phyloP scores from a whole-genome alignment of 1,284 basidiomycete genomes.

The Ustilago hordei region DNA sequence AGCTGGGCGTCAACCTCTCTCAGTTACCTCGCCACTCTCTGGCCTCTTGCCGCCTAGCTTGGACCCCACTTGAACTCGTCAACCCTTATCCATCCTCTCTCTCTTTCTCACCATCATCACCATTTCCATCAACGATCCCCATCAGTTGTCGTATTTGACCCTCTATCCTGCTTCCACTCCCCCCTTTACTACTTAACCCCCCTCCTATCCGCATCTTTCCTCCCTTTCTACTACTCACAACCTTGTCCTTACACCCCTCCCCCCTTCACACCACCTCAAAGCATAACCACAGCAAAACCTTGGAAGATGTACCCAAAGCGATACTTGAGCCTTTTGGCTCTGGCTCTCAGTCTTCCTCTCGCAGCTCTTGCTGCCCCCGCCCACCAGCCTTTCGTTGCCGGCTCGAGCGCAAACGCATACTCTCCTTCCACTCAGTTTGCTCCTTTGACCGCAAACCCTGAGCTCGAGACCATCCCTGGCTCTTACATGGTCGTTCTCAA shows the following conservation, averaged over 20 bases:
- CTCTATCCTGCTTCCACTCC: conserved; percentile 10
- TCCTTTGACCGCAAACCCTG: conserved; percentile 52
- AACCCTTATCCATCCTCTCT: conserved; percentile 8
- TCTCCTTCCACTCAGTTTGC: conserved; percentile 50
- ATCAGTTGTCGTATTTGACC: conserved; percentile 20
- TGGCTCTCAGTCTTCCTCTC: conserved; percentile 50
- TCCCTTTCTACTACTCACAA: neutral
- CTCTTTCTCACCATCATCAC: conserved; percentile 17
- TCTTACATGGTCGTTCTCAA: conserved; percentile 69
- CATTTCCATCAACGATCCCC: conserved; percentile 21
- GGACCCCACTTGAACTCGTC: conserved; percentile 22
- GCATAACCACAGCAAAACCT: neutral
- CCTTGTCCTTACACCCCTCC: neutral
- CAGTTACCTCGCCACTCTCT: neutral
- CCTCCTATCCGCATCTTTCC: conserved; percentile 1
- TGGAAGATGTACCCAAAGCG: conserved; percentile 51
- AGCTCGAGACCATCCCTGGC: conserved; percentile 59
- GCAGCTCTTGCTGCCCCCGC: conserved; percentile 50
- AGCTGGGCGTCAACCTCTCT: neutral
- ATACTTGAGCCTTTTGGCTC: conserved; percentile 51
- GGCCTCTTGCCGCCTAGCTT: too few relatives aligned
- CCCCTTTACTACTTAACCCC: neutral
- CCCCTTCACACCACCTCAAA: conserved; percentile 3
- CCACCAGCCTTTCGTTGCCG: conserved; percentile 55
- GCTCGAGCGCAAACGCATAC: conserved; percentile 47